These are phyloP conservation scores for Trypanosoma caninum DNA, from an alignment of 208 protist species.

Conservation along the genomic window DNA sequence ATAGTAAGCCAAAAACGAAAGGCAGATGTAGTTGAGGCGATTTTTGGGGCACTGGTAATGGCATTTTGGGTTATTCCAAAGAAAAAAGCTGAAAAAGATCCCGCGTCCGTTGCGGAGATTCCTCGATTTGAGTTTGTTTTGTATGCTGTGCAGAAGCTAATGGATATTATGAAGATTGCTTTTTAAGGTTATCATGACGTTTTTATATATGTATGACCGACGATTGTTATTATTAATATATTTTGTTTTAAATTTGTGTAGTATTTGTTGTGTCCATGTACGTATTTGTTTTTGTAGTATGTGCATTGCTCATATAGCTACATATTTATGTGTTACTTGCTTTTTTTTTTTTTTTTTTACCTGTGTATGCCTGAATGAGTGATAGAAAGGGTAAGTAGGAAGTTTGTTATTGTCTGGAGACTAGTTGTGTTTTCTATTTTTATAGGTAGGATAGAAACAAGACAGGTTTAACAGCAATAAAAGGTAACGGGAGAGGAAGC, in stretches of 20 bases:
- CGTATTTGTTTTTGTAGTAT: too few species aligned
- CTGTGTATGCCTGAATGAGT: not conserved
- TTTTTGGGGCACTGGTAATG: constrained; percentile 47
- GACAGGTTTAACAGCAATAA: too few species aligned
- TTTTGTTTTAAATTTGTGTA: not conserved
- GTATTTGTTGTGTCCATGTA: not conserved
- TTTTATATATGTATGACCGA: too few species aligned
- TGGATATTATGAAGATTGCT: constrained; percentile 16
- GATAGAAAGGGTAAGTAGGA: too few species aligned
- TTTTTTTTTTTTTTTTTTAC: constrained; percentile 10
- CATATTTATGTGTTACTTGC: not conserved
- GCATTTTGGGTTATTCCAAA: constrained; percentile 43
- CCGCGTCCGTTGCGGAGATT: not conserved
- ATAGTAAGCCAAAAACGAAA: constrained; percentile 36
- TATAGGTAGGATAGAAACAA: too few species aligned
- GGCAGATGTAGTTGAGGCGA: constrained; percentile 45
- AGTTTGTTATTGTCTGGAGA: too few species aligned
- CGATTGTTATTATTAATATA: too few species aligned
- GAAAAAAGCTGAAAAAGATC: not conserved
- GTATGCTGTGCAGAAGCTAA: constrained; percentile 12
- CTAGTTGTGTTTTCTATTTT: too few species aligned
- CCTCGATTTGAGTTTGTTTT: constrained; percentile 9
- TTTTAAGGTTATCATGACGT: too few species aligned
- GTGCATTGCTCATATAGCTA: not conserved
- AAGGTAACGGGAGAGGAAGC: too few species aligned